A percentile compares a stretch with the other conserved stretches of the same genome.
phyloP scores from a whole-genome alignment of 805 yeast species.

The Myxozyma geophila region DNA sequence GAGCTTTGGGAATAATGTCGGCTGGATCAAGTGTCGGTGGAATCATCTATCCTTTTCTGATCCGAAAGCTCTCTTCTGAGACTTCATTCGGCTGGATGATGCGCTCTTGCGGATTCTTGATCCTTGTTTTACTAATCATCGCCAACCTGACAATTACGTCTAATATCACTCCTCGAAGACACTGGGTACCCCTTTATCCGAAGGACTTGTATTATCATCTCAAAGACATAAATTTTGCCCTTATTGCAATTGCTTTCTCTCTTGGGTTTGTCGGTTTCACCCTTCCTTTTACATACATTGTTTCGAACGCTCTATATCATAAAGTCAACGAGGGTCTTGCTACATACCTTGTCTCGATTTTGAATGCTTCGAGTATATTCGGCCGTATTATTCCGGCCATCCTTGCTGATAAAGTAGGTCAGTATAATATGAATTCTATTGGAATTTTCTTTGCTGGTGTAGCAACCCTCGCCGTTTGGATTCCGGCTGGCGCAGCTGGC shows the following conservation, averaged over 20 bases:
- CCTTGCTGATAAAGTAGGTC: conserved; percentile 56
- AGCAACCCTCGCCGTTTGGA: conserved; percentile 45
- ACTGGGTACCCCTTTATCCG: conserved; percentile 30
- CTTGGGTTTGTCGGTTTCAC: conserved; percentile 33
- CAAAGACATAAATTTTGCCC: conserved; percentile 21
- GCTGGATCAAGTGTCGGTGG: conserved; percentile 61
- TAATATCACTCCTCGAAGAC: conserved; percentile 27
- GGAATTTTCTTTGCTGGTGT: conserved; percentile 42
- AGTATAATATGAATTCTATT: conserved; percentile 50
- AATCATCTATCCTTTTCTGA: conserved; percentile 54
- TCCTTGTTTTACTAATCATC: conserved; percentile 43
- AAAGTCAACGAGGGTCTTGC: conserved; percentile 37
- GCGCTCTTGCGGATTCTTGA: conserved; percentile 55
- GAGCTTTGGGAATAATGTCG: conserved; percentile 54
- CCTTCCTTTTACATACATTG: conserved; percentile 44
- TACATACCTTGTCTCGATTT: conserved; percentile 44
- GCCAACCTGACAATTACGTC: conserved; percentile 39
- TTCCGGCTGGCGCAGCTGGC: conserved; percentile 42
- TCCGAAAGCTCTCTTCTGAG: conserved; percentile 48
- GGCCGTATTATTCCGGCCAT: conserved; percentile 58
- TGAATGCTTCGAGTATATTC: conserved; percentile 46
- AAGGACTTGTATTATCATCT: conserved; percentile 19
- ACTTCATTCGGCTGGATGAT: conserved; percentile 62
- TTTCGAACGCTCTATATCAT: conserved; percentile 40
- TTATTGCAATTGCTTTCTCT: conserved; percentile 26